These are phyloP conservation scores for Cucumis sativus DNA, from an alignment of 306 rosid genomes.

Conservation along the genomic window Cucumber_9930_V3 NC_026657.2:34120001-34120500, in stretches of 20 bases:
- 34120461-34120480: slow-evolving; percentile 58
- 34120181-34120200: neutral
- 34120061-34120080: neutral
- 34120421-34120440: slow-evolving; percentile 32
- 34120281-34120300: slow-evolving; percentile 46
- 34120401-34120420: slow-evolving; percentile 19
- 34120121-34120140: neutral
- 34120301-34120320: slow-evolving; percentile 40
- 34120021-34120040: neutral
- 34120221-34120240: slow-evolving; percentile 67
- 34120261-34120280: slow-evolving; percentile 13
- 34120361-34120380: neutral
- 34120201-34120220: neutral
- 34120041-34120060: neutral
- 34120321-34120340: slow-evolving; percentile 5
- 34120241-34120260: slow-evolving; percentile 95
- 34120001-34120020: neutral
- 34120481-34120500: slow-evolving; percentile 89
- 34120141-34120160: slow-evolving; percentile 1
- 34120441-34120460: slow-evolving; percentile 47
- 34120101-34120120: neutral
- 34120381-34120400: neutral
- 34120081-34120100: neutral
- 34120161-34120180: neutral
- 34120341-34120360: neutral